These are phyloP conservation scores for Cercospora sp. DNA, from an alignment of 2,329 filamentous ascomycete species.

Conservation along the genomic window DNA sequence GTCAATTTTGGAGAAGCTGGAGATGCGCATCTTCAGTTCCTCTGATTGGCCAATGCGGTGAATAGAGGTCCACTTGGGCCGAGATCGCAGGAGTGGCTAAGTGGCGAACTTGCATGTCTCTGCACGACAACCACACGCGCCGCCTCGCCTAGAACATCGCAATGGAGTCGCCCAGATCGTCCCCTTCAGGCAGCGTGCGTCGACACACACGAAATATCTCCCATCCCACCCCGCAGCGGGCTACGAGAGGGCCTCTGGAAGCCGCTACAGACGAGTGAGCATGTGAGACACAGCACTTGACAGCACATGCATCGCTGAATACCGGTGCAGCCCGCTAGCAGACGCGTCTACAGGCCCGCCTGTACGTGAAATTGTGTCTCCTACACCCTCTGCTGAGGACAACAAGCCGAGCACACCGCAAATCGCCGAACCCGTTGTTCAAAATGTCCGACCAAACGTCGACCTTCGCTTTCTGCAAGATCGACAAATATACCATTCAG, in stretches of 20 bases:
- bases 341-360: constrained; percentile 26
- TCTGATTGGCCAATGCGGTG: background rate
- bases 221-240: constrained; percentile 58
- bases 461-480: constrained; percentile 80
- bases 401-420: constrained; percentile 9
- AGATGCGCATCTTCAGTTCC: background rate
- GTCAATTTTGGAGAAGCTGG: constrained; percentile 9
- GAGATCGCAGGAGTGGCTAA: background rate
- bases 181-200: constrained; percentile 34
- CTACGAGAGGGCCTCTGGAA: constrained; percentile 78
- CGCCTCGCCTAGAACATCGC: background rate
- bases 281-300: background rate
- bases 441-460: constrained; percentile 44
- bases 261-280: constrained; percentile 64
- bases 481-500: constrained; percentile 78
- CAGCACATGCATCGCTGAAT: constrained; percentile 24
- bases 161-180: constrained; percentile 33
- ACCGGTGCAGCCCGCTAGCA: constrained; percentile 32
- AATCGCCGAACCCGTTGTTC: constrained; percentile 22
- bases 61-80: background rate
- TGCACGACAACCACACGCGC: background rate
- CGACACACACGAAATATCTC: constrained; percentile 37
- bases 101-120: background rate
- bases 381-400: constrained; percentile 9
- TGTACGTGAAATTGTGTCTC: background rate